phyloP scores from a whole-genome alignment of 2,329 filamentous ascomycete species.

The Talaromyces sp. region DNA sequence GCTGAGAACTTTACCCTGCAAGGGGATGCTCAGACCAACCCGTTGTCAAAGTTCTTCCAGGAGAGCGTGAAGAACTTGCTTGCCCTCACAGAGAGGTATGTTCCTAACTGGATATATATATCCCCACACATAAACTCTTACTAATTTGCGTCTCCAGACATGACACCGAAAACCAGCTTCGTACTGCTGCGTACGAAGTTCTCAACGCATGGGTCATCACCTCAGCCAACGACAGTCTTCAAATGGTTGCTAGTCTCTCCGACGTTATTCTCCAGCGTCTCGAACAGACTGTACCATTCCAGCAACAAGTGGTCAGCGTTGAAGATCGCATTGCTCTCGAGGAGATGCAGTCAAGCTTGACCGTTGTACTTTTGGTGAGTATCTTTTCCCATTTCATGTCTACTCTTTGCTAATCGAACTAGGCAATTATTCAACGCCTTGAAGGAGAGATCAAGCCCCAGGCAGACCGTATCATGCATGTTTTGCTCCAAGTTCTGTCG shows the following conservation, averaged over 20 bases:
- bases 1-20: constrained; percentile 93
- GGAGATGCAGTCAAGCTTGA: constrained; percentile 95
- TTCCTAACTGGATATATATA: too few relatives aligned
- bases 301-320: constrained; percentile 89
- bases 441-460: constrained; percentile 88
- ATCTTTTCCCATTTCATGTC: not conserved
- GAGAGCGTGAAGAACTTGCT: constrained; percentile 82
- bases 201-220: constrained; percentile 92
- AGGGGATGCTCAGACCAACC: constrained; percentile 69
- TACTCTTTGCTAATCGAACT: constrained; percentile 11
- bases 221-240: constrained; percentile 77
- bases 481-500: constrained; percentile 72
- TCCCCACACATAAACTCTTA: too few relatives aligned
- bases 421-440: constrained; percentile 79
- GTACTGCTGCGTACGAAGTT: constrained; percentile 95
- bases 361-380: constrained; percentile 70
- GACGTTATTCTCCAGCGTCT: constrained; percentile 86
- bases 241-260: constrained; percentile 73
- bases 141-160: constrained; percentile 29
- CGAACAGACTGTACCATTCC: constrained; percentile 82
- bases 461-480: constrained; percentile 90
- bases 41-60: constrained; percentile 87
- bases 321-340: constrained; percentile 94
- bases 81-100: constrained; percentile 69
- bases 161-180: constrained; percentile 80